phyloP scores from a whole-genome alignment of 345 rosid species.

The Mallotus nudiflorus region DNA sequence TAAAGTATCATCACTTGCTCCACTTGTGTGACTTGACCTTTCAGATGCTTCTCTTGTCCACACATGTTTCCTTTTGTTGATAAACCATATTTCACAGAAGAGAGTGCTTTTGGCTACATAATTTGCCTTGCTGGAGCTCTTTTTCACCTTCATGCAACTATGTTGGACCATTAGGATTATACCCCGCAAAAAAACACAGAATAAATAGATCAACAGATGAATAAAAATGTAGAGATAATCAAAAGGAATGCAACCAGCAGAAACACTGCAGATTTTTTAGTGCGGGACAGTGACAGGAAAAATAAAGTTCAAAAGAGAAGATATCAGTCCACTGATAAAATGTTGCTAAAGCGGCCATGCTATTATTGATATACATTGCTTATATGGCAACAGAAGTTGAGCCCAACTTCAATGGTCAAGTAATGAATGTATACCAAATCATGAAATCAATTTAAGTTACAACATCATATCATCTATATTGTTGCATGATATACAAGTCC shows the following conservation, averaged over 20 bases:
- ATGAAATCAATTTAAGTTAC: background rate
- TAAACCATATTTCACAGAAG: conserved; percentile 64
- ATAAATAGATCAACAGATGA: background rate
- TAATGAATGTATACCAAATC: background rate
- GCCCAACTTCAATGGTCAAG: background rate
- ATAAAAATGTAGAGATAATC: background rate
- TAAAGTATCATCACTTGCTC: conserved; percentile 12
- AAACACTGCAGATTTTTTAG: background rate
- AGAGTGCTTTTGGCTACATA: conserved; percentile 55
- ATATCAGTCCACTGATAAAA: background rate
- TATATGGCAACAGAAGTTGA: conserved; percentile 4
- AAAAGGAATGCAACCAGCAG: background rate
- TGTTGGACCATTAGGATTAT: conserved; percentile 19
- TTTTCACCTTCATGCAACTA: conserved; percentile 59
- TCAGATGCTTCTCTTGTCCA: conserved; percentile 65
- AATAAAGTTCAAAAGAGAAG: background rate
- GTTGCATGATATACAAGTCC: background rate
- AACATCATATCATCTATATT: background rate
- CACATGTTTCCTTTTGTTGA: conserved; percentile 55
- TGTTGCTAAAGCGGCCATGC: background rate
- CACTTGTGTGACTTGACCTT: conserved; percentile 16
- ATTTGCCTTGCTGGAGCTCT: conserved; percentile 46
- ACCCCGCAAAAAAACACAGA: background rate
- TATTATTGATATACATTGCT: background rate
- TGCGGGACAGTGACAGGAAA: background rate